A percentile compares a stretch with the other conserved stretches of the same genome.
phyloP scores from a whole-genome alignment of 805 yeast species.

The Zygosaccharomyces lentus region DNA sequence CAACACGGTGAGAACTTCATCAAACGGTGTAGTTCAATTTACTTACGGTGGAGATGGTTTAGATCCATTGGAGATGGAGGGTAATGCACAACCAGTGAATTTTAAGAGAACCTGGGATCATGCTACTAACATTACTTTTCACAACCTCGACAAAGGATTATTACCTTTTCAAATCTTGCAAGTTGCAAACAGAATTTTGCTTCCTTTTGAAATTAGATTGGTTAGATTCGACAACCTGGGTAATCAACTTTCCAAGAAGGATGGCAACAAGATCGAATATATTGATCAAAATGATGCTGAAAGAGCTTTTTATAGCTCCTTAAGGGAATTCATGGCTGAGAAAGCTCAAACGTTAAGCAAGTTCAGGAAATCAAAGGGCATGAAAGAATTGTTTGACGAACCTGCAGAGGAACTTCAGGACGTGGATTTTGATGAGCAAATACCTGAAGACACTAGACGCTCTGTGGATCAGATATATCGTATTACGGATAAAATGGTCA shows the following conservation, averaged over 20 bases:
- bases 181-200: constrained; percentile 50
- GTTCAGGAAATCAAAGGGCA: constrained; percentile 51
- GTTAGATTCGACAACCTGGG: constrained; percentile 75
- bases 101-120: constrained; percentile 94
- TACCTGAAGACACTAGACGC: constrained; percentile 36
- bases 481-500: constrained; percentile 57
- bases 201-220: constrained; percentile 57
- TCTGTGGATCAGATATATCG: constrained; percentile 63
- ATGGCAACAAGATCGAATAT: constrained; percentile 49
- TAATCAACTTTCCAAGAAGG: constrained; percentile 41
- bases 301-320: constrained; percentile 73
- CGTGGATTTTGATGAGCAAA: constrained; percentile 38
- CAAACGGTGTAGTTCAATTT: constrained; percentile 95
- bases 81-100: constrained; percentile 95
- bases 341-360: constrained; percentile 56
- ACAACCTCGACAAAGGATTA: constrained; percentile 49
- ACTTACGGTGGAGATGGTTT: constrained; percentile 98
- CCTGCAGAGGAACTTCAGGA: constrained; percentile 45
- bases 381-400: constrained; percentile 43
- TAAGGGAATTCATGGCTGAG: constrained; percentile 55
- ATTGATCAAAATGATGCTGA: constrained; percentile 88
- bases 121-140: constrained; percentile 67
- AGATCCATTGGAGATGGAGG: constrained; percentile 99
- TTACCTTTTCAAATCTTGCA: constrained; percentile 66
- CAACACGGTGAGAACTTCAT: constrained; percentile 88